Percentiles rank a stretch among this genome's conserved stretches.
Conservation (phyloP, 2,329 filamentous ascomycete genomes). For the Aphanoascus verrucosus region DNA sequence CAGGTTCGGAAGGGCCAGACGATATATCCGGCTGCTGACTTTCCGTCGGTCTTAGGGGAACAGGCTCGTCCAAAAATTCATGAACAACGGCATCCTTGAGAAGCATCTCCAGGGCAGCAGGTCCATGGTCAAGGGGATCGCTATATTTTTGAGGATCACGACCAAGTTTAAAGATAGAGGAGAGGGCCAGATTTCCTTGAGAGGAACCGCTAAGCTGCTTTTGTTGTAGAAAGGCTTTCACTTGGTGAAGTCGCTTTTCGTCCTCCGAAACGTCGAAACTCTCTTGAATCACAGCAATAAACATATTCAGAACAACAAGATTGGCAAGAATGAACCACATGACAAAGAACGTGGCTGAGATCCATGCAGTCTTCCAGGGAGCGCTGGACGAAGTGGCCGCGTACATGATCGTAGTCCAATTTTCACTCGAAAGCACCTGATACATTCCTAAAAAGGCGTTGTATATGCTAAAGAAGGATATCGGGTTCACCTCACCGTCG, state of each 20-base stretch:
- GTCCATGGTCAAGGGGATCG: constrained; percentile 86
- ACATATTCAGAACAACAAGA: constrained; percentile 98
- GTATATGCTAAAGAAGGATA: constrained; percentile 82
- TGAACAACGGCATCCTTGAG: constrained; percentile 90
- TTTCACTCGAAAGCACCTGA: constrained; percentile 87
- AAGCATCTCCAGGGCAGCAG: constrained; percentile 88
- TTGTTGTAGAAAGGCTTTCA: constrained; percentile 84
- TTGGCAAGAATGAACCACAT: constrained; percentile 93
- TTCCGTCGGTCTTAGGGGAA: constrained; percentile 23
- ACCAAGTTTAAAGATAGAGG: constrained; percentile 55
- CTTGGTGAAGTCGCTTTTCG: constrained; percentile 92
- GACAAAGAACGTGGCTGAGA: constrained; percentile 80
- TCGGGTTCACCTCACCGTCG: constrained; percentile 51
- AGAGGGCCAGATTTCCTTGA: constrained; percentile 64
- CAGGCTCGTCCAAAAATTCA: constrained; percentile 77
- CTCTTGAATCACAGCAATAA: constrained; percentile 99
- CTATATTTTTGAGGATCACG: constrained; percentile 50
- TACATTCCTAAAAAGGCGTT: constrained; percentile 98
- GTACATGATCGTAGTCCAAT: constrained; percentile 87
- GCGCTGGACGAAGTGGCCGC: constrained; percentile 61
- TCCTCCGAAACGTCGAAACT: constrained; percentile 99
- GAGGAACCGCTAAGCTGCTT: constrained; percentile 65
- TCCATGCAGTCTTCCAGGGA: constrained; percentile 67
- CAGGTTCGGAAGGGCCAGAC: constrained; percentile 42
- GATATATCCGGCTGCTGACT: constrained; percentile 22